Evolutionary conservation across 345 rosid genomes (phyloP).

Genomic region (Balakata baccata): DNA sequence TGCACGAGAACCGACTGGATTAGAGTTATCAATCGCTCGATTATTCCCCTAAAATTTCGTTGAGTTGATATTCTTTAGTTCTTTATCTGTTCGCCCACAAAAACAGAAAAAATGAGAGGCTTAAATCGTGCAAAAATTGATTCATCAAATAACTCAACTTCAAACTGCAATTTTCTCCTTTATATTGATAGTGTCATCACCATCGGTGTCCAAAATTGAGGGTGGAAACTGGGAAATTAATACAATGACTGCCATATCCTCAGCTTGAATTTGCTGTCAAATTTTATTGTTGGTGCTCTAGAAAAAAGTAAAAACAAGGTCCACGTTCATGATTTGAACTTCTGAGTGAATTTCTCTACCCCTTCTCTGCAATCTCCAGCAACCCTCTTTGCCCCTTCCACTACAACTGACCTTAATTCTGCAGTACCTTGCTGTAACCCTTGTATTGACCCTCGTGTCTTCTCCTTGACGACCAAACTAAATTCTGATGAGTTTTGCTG

Average conservation of each 20-base stretch:
- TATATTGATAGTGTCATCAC: not conserved
- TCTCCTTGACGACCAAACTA: constrained; percentile 22
- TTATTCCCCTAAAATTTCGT: no score
- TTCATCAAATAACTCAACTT: not conserved
- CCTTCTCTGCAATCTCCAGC: constrained; percentile 61
- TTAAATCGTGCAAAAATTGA: no score
- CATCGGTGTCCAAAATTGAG: not conserved
- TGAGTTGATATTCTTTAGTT: no score
- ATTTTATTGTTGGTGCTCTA: constrained; percentile 16
- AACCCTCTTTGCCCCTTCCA: constrained; percentile 55
- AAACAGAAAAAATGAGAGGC: no score
- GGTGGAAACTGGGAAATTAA: not conserved
- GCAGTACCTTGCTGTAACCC: constrained; percentile 56
- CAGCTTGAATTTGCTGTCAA: constrained; percentile 9
- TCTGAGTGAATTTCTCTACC: constrained; percentile 65
- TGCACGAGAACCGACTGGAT: no score
- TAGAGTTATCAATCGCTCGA: no score
- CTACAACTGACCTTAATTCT: constrained; percentile 42
- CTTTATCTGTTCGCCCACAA: no score
- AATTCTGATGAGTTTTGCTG: constrained; percentile 53
- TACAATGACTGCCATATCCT: not conserved
- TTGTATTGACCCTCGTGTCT: constrained; percentile 40
- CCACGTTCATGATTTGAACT: constrained; percentile 41
- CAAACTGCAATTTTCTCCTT: not conserved
- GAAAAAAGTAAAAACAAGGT: not conserved